Evolutionary conservation across 1,284 basidiomycete species (phyloP).

Genomic region (Cystobasidium slooffiae): DNA sequence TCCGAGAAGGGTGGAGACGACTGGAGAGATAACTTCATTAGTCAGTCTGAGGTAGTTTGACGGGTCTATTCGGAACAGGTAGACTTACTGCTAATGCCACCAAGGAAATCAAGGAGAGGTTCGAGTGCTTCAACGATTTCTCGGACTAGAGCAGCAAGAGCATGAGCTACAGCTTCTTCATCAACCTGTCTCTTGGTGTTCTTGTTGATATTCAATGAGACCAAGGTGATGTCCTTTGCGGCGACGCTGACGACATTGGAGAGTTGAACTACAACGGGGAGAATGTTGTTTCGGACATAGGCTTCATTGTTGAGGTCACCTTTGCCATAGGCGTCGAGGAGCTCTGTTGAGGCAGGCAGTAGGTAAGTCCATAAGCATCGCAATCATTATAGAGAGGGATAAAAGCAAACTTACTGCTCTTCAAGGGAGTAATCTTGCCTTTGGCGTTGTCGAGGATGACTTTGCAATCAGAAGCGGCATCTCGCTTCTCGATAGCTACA

Average conservation of each 20-base stretch:
- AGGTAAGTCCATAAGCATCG: background rate
- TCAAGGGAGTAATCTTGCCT: constrained; percentile 8
- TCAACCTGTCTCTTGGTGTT: constrained; percentile 28
- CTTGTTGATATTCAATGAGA: background rate
- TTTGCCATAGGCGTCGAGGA: constrained; percentile 14
- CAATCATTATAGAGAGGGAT: background rate
- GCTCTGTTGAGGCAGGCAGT: background rate
- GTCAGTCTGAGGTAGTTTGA: background rate
- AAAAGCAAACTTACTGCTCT: constrained; percentile 4
- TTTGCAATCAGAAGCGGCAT: constrained; percentile 23
- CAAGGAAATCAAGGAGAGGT: constrained; percentile 27
- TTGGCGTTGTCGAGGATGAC: constrained; percentile 24
- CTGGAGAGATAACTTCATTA: background rate
- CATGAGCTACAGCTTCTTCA: constrained; percentile 16
- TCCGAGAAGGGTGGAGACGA: constrained; percentile 18
- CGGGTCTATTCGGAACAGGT: background rate
- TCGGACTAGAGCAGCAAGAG: constrained; percentile 22
- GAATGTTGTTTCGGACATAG: constrained; percentile 12
- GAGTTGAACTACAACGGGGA: constrained; percentile 25
- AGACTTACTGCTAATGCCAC: constrained; percentile 10
- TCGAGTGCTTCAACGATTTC: constrained; percentile 25
- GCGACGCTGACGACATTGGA: constrained; percentile 8
- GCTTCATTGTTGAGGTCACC: constrained; percentile 19
- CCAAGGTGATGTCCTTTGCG: constrained; percentile 16
- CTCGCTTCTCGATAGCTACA: constrained; percentile 19